A percentile compares a stretch with the other conserved stretches of the same genome.
These are phyloP conservation scores for Penicillium angulare DNA, from an alignment of 495 filamentous ascomycete species.

Conservation along the genomic window DNA sequence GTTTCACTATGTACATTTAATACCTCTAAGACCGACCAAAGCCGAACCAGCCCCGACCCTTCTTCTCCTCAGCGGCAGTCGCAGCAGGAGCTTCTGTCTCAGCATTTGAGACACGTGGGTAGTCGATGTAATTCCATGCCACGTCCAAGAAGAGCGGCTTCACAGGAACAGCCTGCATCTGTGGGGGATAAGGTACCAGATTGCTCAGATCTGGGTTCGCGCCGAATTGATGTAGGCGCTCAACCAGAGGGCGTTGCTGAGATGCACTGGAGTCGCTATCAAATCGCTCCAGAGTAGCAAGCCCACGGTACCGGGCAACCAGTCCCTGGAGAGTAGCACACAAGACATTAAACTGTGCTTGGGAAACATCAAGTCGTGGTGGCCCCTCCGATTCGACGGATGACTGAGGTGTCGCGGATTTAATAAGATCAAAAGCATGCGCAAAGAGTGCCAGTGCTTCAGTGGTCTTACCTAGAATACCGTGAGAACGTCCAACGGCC, in stretches of 20 bases:
- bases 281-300: conserved; percentile 74
- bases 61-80: conserved; percentile 46
- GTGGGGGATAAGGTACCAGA: conserved; percentile 83
- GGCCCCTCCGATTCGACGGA: conserved; percentile 31
- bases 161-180: conserved; percentile 77
- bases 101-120: conserved; percentile 58
- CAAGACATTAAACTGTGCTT: conserved; percentile 54
- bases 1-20: background rate
- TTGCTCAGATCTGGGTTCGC: conserved; percentile 67
- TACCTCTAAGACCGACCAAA: conserved; percentile 70
- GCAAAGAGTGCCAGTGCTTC: conserved; percentile 83
- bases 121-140: conserved; percentile 97
- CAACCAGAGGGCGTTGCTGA: conserved; percentile 56
- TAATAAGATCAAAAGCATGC: conserved; percentile 59
- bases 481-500: conserved; percentile 81
- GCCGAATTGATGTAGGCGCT: conserved; percentile 73
- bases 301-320: conserved; percentile 72
- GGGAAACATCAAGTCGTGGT: conserved; percentile 60
- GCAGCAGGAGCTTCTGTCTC: conserved; percentile 19
- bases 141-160: conserved; percentile 97
- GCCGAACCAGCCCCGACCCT: conserved; percentile 81
- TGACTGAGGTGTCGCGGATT: conserved; percentile 32
- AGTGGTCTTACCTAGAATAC: conserved; percentile 64
- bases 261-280: conserved; percentile 28
- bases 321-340: conserved; percentile 60